phyloP scores from a whole-genome alignment of 2,329 filamentous ascomycete genomes.

The Proliferodiscus dingleyae region DNA sequence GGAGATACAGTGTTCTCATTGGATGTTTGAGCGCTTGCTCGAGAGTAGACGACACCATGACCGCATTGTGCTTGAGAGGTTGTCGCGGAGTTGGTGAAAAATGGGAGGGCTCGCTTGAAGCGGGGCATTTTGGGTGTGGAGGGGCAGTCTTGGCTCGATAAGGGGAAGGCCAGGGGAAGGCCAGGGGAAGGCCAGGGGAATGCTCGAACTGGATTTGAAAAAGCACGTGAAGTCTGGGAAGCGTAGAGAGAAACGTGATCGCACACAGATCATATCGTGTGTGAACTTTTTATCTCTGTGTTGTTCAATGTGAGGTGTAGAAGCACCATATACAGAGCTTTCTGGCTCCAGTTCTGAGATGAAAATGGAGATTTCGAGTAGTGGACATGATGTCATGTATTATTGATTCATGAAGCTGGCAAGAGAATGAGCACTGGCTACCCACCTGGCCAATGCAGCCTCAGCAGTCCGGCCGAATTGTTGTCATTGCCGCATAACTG shows the following conservation, averaged over 20 bases:
- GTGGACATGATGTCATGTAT: too few species aligned
- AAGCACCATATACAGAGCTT: not conserved
- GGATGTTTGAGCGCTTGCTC: conserved; percentile 7
- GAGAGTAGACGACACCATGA: conserved; percentile 15
- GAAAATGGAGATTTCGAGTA: not conserved
- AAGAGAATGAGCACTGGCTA: conserved; percentile 4
- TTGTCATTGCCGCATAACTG: not conserved
- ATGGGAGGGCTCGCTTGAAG: conserved; percentile 9
- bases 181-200: too few species aligned
- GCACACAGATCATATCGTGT: not conserved
- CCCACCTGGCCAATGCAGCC: conserved; percentile 1
- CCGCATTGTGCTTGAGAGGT: conserved; percentile 14
- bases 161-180: conserved; percentile 1
- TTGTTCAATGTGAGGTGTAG: not conserved
- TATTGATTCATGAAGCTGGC: conserved; percentile 3
- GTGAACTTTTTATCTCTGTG: too few species aligned
- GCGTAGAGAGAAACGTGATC: too few species aligned
- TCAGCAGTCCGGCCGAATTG: not conserved
- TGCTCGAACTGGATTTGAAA: not conserved
- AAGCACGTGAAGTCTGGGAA: too few species aligned
- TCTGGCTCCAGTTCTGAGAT: not conserved
- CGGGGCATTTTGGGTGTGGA: conserved; percentile 18
- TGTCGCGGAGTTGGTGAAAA: not conserved
- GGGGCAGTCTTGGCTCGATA: conserved; percentile 8
- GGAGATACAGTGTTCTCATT: conserved; percentile 2